Conservation (phyloP, 2,329 filamentous ascomycete species). For the Microdochium bolleyi region DNA sequence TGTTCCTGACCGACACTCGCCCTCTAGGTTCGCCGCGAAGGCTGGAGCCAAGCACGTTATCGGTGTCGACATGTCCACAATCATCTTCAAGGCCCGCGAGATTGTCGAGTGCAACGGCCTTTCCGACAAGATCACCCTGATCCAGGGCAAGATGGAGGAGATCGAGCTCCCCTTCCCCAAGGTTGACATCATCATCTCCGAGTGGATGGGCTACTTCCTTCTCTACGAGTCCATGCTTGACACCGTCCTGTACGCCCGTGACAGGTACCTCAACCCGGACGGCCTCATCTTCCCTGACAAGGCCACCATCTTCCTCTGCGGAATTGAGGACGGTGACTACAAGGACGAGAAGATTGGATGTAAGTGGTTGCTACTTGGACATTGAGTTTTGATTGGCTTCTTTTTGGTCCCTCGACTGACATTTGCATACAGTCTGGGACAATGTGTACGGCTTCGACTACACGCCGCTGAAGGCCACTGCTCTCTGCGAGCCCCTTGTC, state of each 20-base stretch:
- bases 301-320: conserved; percentile 93
- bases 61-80: conserved; percentile 98
- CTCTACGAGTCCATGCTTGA: conserved; percentile 99
- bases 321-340: conserved; percentile 98
- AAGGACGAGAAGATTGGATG: conserved; percentile 99
- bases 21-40: conserved; percentile 81
- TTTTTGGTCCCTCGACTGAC: neutral
- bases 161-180: conserved; percentile 87
- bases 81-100: conserved; percentile 96
- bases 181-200: conserved; percentile 98
- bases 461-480: conserved; percentile 84
- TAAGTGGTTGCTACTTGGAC: conserved; percentile 43
- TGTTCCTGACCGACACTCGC: conserved; percentile 5
- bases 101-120: conserved; percentile 91
- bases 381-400: too few relatives aligned
- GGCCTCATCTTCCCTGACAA: conserved; percentile 98
- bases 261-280: conserved; percentile 79
- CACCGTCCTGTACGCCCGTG: conserved; percentile 92
- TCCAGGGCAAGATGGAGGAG: conserved; percentile 99
- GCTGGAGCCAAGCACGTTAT: conserved; percentile 98
- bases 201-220: conserved; percentile 99
- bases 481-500: conserved; percentile 90
- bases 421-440: conserved; percentile 71
- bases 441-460: conserved; percentile 99
- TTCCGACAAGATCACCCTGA: conserved; percentile 89